Percentiles rank a stretch among this genome's conserved stretches.
Evolutionary conservation across 257 asterid genomes (phyloP).

Genomic region (Solanum tacnaense): DNA sequence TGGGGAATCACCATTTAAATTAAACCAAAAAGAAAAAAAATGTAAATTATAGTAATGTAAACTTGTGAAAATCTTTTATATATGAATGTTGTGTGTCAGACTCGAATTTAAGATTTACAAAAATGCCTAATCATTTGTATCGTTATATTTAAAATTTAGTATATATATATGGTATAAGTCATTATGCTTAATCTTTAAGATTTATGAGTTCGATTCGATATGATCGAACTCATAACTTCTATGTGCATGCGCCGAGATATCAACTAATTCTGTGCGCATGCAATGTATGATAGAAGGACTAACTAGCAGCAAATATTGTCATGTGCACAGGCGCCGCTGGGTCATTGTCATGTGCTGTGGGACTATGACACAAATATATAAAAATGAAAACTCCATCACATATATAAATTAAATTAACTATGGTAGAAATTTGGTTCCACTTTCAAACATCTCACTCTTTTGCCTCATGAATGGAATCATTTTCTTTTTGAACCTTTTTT

Average conservation of each 20-base stretch:
- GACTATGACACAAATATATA: neutral
- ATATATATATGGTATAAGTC: neutral
- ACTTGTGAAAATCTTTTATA: neutral
- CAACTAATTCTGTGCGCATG: neutral
- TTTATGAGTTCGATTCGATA: neutral
- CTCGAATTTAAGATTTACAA: fast-evolving
- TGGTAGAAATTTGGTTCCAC: neutral
- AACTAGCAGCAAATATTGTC: neutral
- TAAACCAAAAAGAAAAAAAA: neutral
- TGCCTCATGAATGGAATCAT: neutral
- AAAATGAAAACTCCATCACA: neutral
- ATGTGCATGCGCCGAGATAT: neutral
- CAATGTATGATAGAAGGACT: neutral
- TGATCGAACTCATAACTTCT: neutral
- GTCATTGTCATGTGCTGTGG: neutral
- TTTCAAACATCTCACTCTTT: neutral
- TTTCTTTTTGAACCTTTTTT: neutral
- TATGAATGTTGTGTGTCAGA: neutral
- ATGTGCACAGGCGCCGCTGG: neutral
- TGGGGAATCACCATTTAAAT: neutral
- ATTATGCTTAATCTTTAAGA: neutral
- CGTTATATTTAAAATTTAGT: neutral
- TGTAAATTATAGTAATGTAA: neutral
- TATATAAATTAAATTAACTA: neutral
- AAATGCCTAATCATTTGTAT: neutral